Evolutionary conservation across 805 yeast species (phyloP).

Genomic region (Schizosaccharomyces cryophilus): DNA sequence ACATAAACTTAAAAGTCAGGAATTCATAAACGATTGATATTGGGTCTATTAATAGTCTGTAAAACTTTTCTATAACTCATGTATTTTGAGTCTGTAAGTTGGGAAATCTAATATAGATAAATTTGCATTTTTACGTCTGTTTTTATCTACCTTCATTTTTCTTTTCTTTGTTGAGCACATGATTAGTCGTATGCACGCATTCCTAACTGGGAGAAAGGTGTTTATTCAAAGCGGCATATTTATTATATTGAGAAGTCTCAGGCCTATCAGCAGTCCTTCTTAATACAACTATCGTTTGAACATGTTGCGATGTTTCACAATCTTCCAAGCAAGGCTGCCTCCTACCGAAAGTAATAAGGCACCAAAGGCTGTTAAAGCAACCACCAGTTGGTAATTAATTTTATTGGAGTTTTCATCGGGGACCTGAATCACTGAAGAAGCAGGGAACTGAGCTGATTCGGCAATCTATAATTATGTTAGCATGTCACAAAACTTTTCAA

Average conservation of each 20-base stretch:
- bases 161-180: no score
- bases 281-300: background rate
- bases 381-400: background rate
- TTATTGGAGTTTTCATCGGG: background rate
- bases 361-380: background rate
- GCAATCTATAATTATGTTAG: conserved; percentile 20
- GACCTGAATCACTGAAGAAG: conserved; percentile 30
- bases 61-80: background rate
- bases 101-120: no score
- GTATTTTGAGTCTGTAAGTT: no score
- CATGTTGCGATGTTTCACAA: background rate
- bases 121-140: no score
- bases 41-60: background rate
- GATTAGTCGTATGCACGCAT: no score
- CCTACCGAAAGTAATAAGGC: background rate
- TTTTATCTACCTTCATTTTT: no score
- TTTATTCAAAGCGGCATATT: no score
- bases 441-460: conserved; percentile 66
- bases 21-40: background rate
- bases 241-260: no score
- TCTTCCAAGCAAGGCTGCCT: background rate
- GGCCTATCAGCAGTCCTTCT: background rate
- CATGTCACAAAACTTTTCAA: background rate
- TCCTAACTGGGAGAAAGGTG: no score
- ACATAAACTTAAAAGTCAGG: no score